Percentiles rank a stretch among this genome's conserved stretches.
phyloP scores from a whole-genome alignment of 129 eudicot genomes.

The Mikania micrantha region DNA sequence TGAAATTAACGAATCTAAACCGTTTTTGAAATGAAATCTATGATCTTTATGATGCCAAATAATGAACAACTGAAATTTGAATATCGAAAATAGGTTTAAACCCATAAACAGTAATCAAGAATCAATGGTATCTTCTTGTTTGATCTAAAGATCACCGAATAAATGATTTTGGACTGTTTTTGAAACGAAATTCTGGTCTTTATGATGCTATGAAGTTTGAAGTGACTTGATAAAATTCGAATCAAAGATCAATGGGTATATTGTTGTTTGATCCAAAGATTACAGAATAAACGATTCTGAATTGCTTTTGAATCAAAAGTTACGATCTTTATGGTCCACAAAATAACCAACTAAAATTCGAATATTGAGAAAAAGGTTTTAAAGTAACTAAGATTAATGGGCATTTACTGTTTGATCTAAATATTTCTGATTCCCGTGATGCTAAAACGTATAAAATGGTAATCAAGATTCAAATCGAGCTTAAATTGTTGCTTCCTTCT shows the following conservation, averaged over 20 bases:
- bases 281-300: background rate
- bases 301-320: conserved; percentile 2
- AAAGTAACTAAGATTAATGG: conserved; percentile 5
- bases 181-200: no score
- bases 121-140: conserved; percentile 9
- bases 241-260: background rate
- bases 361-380: background rate
- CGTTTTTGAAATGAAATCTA: conserved; percentile 3
- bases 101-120: background rate
- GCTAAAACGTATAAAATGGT: background rate
- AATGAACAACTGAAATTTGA: background rate
- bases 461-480: background rate
- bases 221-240: background rate
- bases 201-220: no score
- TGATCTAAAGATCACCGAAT: conserved; percentile 22
- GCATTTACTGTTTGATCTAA: conserved; percentile 12
- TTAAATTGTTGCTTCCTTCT: conserved; percentile 91
- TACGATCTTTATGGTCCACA: conserved; percentile 7
- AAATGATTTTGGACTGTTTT: no score
- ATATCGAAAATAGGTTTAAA: background rate
- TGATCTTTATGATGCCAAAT: conserved; percentile 7
- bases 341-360: background rate
- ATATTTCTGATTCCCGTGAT: background rate
- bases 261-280: conserved; percentile 7
- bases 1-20: background rate